These are phyloP conservation scores for Yarrowia porcina DNA, from an alignment of 805 yeast genomes.

Conservation along the genomic window DNA sequence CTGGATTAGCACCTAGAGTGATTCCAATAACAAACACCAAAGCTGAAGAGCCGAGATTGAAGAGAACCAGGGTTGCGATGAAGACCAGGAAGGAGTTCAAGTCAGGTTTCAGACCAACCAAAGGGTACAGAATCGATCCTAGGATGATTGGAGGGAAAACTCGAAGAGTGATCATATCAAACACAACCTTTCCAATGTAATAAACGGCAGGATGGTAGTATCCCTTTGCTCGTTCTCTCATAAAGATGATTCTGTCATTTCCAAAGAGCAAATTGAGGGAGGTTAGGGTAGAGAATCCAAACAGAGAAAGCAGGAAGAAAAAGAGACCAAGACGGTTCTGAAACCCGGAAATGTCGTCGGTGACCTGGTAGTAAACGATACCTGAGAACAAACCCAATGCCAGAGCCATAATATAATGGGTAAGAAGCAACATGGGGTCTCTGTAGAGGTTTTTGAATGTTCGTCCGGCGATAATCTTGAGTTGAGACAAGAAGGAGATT, in stretches of 20 bases:
- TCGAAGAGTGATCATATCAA: conserved; percentile 90
- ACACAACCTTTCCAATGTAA: conserved; percentile 75
- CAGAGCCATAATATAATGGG: conserved; percentile 76
- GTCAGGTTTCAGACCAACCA: conserved; percentile 81
- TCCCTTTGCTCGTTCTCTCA: conserved; percentile 91
- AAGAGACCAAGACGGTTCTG: conserved; percentile 93
- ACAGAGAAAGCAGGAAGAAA: conserved; percentile 83
- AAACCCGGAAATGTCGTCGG: conserved; percentile 91
- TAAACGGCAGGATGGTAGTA: conserved; percentile 87
- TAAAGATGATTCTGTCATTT: conserved; percentile 79
- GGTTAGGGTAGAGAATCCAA: conserved; percentile 91
- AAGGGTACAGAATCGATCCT: conserved; percentile 77
- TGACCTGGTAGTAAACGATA: conserved; percentile 72
- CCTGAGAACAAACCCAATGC: conserved; percentile 84
- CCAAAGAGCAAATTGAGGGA: conserved; percentile 83
- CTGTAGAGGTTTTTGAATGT: conserved; percentile 90
- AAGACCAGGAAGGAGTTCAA: conserved; percentile 71
- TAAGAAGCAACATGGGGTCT: conserved; percentile 82
- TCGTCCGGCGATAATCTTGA: conserved; percentile 72
- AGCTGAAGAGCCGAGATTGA: conserved; percentile 81
- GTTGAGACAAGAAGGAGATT: conserved; percentile 43
- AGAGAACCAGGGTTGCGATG: conserved; percentile 65
- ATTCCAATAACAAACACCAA: conserved; percentile 88
- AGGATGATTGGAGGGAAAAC: conserved; percentile 87
- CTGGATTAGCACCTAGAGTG: conserved; percentile 70